Conservation (phyloP, 331 rosid species). For the Spiraea crenata region DNA sequence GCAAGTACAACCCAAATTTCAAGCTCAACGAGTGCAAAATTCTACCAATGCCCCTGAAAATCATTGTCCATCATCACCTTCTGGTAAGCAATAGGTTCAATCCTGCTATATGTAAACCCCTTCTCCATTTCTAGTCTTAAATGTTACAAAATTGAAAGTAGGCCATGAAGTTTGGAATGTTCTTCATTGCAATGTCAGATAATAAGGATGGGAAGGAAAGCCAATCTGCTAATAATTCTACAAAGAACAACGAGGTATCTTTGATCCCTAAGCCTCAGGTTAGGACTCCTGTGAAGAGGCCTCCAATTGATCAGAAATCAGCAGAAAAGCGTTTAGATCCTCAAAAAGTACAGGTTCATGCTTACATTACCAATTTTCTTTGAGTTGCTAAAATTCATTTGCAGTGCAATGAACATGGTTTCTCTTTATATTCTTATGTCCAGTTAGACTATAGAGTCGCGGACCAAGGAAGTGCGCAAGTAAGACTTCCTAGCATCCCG, state of each 20-base stretch:
- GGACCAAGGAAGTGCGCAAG: slow-evolving; percentile 37
- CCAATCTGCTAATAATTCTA: slow-evolving; percentile 36
- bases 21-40: slow-evolving; percentile 34
- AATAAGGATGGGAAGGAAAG: slow-evolving; percentile 62
- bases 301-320: slow-evolving; percentile 39
- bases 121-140: slow-evolving; percentile 2
- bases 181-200: slow-evolving; percentile 44
- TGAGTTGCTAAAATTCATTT: not conserved
- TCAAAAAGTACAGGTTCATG: slow-evolving; percentile 49
- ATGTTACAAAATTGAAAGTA: not conserved
- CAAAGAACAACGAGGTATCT: slow-evolving; percentile 40
- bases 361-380: slow-evolving; percentile 5
- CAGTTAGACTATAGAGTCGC: slow-evolving; percentile 52
- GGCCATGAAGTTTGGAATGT: slow-evolving; percentile 13
- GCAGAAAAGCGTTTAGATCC: slow-evolving; percentile 39
- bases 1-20: slow-evolving; percentile 27
- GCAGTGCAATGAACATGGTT: slow-evolving; percentile 15
- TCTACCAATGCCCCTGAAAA: slow-evolving; percentile 15
- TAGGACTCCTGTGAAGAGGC: slow-evolving; percentile 43
- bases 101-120: not conserved
- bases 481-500: slow-evolving; percentile 26
- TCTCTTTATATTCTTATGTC: slow-evolving; percentile 19
- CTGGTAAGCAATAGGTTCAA: slow-evolving; percentile 41
- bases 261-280: slow-evolving; percentile 16
- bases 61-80: slow-evolving; percentile 23